Evolutionary conservation across 306 rosid genomes (phyloP).

Genomic region (Sphenostylis stenocarpa): DNA sequence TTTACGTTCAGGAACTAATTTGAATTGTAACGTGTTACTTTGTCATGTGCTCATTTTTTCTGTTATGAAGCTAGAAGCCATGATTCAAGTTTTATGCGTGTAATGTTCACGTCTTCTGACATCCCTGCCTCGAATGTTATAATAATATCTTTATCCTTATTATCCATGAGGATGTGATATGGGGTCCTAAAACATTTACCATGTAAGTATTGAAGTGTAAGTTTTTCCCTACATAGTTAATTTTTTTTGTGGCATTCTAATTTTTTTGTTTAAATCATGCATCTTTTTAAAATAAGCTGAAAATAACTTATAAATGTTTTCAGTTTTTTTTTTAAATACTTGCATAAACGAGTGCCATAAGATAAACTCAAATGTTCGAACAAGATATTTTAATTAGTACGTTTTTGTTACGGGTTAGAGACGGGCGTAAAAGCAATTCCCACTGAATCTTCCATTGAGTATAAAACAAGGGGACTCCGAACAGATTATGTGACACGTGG

Average conservation of each 20-base stretch:
- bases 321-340: no score
- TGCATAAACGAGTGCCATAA: no score
- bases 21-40: slow-evolving; percentile 14
- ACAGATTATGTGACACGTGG: slow-evolving; percentile 60
- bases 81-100: background rate
- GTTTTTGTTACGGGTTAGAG: background rate
- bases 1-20: slow-evolving; percentile 10
- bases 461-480: background rate
- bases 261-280: no score
- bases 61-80: background rate
- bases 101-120: background rate
- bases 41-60: background rate
- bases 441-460: background rate
- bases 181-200: no score
- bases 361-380: no score
- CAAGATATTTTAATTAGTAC: background rate
- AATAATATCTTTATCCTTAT: background rate
- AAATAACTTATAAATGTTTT: no score
- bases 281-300: no score
- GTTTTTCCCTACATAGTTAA: background rate
- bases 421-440: background rate
- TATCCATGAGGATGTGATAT: background rate
- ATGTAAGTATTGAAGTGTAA: background rate
- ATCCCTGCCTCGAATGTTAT: background rate
- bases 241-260: no score